These are phyloP conservation scores for Penicillium sp. DNA, from an alignment of 2,329 filamentous ascomycete species.

Conservation along the genomic window DNA sequence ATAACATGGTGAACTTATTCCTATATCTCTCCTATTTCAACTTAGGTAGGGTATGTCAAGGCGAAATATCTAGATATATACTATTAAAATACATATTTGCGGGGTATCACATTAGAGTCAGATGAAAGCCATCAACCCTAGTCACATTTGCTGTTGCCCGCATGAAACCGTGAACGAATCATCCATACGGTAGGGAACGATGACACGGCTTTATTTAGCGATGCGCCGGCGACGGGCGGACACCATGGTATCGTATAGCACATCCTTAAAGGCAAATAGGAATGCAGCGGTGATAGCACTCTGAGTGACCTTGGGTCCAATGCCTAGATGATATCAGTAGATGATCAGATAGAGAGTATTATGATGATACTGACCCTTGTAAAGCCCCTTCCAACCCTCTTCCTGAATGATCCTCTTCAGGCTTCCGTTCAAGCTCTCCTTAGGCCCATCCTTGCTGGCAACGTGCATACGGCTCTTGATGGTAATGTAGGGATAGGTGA, in stretches of 20 bases:
- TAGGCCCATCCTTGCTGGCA: conserved; percentile 71
- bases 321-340: conserved; percentile 60
- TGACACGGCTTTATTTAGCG: conserved; percentile 28
- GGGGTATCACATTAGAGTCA: neutral
- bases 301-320: conserved; percentile 94
- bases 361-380: conserved; percentile 70
- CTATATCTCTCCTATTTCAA: too few relatives aligned
- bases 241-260: conserved; percentile 69
- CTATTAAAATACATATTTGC: conserved; percentile 2
- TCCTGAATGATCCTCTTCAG: conserved; percentile 79
- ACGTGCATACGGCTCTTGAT: conserved; percentile 98
- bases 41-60: too few relatives aligned
- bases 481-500: conserved; percentile 98
- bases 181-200: neutral
- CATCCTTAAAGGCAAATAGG: conserved; percentile 97
- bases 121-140: neutral
- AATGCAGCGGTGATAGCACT: conserved; percentile 95
- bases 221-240: conserved; percentile 34
- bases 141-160: neutral
- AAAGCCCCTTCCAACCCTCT: conserved; percentile 89
- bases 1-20: too few relatives aligned
- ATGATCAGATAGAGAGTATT: neutral
- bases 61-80: neutral
- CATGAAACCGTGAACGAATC: neutral
- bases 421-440: conserved; percentile 76